Base-by-base conservation (phyloP, 176 grass and related monocot genomes). In the Avena atlantica region DNA sequence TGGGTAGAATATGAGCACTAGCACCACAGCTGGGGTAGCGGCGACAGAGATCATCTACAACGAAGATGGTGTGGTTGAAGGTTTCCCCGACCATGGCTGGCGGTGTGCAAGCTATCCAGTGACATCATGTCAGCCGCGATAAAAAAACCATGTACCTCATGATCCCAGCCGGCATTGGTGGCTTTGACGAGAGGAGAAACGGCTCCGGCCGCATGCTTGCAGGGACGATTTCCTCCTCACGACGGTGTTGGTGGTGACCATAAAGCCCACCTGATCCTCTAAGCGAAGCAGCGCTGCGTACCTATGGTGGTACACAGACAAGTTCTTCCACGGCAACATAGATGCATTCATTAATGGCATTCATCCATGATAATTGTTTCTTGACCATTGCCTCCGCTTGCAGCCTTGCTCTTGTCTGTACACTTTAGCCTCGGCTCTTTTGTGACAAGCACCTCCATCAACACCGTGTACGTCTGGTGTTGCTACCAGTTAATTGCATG, bases 291-390 rank as follows among this genome's bases (percentile, higher is more conserved):
- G 12, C 83, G 94, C 70, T 8, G 78, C 19, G 90, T 91, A 19
- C 95, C 95, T 1, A 88, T 81, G 2, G 78, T 90, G 37, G 48
- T 94, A 97, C 90, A 93, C 92, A 25, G 92, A 93, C 27, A 94
- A 94, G 88, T 91, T 97, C 86, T 97, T 97, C 86, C 92, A 97
- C 63, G 95, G 94, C 92, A 91, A 90, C 81, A 74, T 87, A 0
- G 92, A 97, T 23, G 87, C 63, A 45, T 23, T 97, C 51, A 83
- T 94, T 34, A 8, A 47, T 47, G 44, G 70, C 88, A 60, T 81
- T 34, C 31, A 34, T 34, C 31, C 31, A 34, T 34, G 31, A 34
- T 34, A 34, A 6, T 42, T 42, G 6, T 42, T 42, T 42, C 40
- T 42, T 42, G 40, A 42, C 6, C 40, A 42, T 42, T 42, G 6